Conservation (phyloP, 768 basidiomycete species). For the Mycena venus region DNA sequence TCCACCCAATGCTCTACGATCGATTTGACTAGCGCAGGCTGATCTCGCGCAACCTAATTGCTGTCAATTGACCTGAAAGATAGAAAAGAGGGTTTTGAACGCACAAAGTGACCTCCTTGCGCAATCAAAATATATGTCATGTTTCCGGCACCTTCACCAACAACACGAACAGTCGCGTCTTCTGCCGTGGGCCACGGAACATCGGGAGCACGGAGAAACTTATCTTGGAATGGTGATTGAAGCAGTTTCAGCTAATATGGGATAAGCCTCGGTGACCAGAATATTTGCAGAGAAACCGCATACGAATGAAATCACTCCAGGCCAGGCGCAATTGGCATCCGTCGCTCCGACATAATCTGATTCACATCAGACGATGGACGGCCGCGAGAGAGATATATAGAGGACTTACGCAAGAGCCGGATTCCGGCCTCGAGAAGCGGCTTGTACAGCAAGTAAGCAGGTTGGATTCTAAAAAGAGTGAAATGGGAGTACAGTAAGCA, state of each 20-base stretch:
- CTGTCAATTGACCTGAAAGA: background rate
- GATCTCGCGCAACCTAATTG: constrained; percentile 34
- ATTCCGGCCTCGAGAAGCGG: constrained; percentile 44
- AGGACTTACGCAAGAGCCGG: constrained; percentile 41
- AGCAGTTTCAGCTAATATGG: constrained; percentile 41
- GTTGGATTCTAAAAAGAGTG: background rate
- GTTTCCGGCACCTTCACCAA: constrained; percentile 49
- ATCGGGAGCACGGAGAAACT: constrained; percentile 43
- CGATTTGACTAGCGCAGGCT: constrained; percentile 35
- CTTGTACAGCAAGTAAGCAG: constrained; percentile 39
- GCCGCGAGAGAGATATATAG: background rate
- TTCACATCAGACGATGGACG: background rate
- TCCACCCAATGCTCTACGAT: constrained; percentile 37
- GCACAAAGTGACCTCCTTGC: constrained; percentile 50
- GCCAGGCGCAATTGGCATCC: constrained; percentile 48
- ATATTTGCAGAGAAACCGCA: background rate
- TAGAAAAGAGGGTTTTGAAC: constrained; percentile 12
- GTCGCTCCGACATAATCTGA: constrained; percentile 46
- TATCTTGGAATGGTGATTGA: constrained; percentile 38
- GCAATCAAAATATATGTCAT: constrained; percentile 48
- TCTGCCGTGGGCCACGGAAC: constrained; percentile 42
- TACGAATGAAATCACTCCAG: constrained; percentile 43
- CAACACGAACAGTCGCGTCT: constrained; percentile 40
- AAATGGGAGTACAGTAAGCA: background rate
- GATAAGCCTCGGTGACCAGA: constrained; percentile 2